A percentile compares a stretch with the other conserved stretches of the same genome.
These are phyloP conservation scores for Iris pallida DNA, from an alignment of 116 monocot genomes.

Conservation along the genomic window DNA sequence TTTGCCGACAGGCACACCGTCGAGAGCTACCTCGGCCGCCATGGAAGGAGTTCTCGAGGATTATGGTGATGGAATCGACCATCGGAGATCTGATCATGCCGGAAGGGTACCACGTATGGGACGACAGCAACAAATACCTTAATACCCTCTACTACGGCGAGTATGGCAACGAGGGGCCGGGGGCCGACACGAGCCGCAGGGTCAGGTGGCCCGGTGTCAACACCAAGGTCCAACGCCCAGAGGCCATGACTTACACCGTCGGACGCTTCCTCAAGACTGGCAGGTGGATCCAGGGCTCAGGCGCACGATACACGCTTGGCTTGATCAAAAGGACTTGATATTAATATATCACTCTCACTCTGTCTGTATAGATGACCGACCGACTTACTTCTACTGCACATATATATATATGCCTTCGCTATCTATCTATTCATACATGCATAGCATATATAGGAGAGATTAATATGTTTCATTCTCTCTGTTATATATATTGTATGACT, in stretches of 20 bases:
- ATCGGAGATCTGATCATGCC: conserved; percentile 76
- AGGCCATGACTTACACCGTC: conserved; percentile 34
- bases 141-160: conserved; percentile 50
- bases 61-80: conserved; percentile 64
- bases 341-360: too few species aligned
- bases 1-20: conserved; percentile 50
- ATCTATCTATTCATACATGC: too few species aligned
- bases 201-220: conserved; percentile 55
- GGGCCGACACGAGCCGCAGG: conserved; percentile 28
- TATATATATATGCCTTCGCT: too few species aligned
- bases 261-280: conserved; percentile 18
- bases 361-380: too few species aligned
- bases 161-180: conserved; percentile 42
- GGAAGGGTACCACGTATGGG: conserved; percentile 29
- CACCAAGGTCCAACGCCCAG: conserved; percentile 6
- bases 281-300: neutral
- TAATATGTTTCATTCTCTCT: too few species aligned
- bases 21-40: conserved; percentile 66
- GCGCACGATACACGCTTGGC: neutral
- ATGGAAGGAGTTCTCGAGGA: conserved; percentile 71
- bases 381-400: too few species aligned
- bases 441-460: too few species aligned
- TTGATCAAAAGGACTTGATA: too few species aligned
- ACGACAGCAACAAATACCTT: conserved; percentile 23
- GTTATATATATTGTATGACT: too few species aligned